Percentiles rank a stretch among this genome's conserved stretches.
Evolutionary conservation across 164 flowering plant species (phyloP).

Genomic region (Amborella trichopoda): DNA sequence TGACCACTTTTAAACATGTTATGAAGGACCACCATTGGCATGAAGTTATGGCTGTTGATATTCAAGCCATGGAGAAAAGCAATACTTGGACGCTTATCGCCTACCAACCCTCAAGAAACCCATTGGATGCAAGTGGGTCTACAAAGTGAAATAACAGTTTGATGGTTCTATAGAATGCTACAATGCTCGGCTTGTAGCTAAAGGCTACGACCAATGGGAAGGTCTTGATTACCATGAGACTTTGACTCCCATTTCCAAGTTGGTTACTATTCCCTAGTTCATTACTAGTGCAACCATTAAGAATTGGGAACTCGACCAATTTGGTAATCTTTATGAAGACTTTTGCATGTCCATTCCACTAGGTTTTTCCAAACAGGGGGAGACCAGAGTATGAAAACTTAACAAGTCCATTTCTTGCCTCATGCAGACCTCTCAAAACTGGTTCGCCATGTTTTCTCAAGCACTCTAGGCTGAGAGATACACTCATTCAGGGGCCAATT

Average conservation of each 20-base stretch:
- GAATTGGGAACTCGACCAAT: not conserved
- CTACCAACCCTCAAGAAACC: no score
- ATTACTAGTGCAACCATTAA: not conserved
- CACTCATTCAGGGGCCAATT: not conserved
- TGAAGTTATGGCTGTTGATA: no score
- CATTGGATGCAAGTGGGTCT: no score
- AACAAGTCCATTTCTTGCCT: conserved; percentile 2
- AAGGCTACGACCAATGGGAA: conserved; percentile 1
- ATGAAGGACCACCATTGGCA: no score
- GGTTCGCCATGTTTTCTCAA: not conserved
- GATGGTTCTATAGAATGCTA: conserved; percentile 1
- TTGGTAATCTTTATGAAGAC: not conserved
- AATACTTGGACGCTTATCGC: no score
- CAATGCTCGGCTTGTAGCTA: conserved; percentile 5
- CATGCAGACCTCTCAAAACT: conserved; percentile 2
- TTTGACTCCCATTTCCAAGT: not conserved
- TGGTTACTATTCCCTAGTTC: not conserved
- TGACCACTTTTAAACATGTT: no score
- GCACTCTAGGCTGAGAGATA: not conserved
- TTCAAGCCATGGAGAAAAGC: no score
- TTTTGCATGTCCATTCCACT: not conserved
- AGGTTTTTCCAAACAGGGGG: not conserved
- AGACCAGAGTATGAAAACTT: not conserved
- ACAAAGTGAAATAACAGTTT: no score
- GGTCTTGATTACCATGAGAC: conserved; percentile 5